Base-by-base conservation (phyloP, 73 alveolate species). In the Paramecium biaurelia region DNA sequence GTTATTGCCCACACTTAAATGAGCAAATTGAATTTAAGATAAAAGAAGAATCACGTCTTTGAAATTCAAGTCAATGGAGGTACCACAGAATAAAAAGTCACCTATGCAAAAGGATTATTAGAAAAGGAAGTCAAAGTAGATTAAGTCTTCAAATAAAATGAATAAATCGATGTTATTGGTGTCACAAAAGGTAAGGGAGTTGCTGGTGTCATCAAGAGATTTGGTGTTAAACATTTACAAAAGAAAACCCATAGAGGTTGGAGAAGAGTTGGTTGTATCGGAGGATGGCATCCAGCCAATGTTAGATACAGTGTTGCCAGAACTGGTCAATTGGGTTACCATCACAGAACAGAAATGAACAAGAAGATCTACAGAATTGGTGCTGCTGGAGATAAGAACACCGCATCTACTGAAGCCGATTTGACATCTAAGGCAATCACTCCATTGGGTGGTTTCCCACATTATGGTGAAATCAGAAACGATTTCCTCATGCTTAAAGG, bases 241-340 rank as follows among this genome's bases (percentile, higher is more conserved):
- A 96, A 99, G 95, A 99, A 99, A 97, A 96, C 99, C 85, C 99
- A 99, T 93, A 99, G 99, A 96, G 99, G 99, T 85, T 97, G 98
- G 93, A 96, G 99, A 93, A 98, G 98, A 97, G 99, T 99, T 82
- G 99, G 99, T 58, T 99, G 99, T 96, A 98, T 99, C 93, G 99
- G 99, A 70, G 96, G 99, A 47, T 99, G 99, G 99, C 99, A 99
- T 98, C 99, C 99, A 79, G 97, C 99, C 76, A 97, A 99, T 86
- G 99, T 99, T 86, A 96, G 98, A 95, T 99, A 97, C 97, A 97
- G 99, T 43, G 99, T 98, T 70, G 99, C 99, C 74, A 95, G 99
- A 92, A 96, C 99, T 20, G 99, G 99, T 95, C 99, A 99, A 96
- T 97, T 94, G 92, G 99, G 99, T 63, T 99, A 98, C 92, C 99